Conservation (phyloP, 306 rosid species). For the Canavalia ensiformis region DNA sequence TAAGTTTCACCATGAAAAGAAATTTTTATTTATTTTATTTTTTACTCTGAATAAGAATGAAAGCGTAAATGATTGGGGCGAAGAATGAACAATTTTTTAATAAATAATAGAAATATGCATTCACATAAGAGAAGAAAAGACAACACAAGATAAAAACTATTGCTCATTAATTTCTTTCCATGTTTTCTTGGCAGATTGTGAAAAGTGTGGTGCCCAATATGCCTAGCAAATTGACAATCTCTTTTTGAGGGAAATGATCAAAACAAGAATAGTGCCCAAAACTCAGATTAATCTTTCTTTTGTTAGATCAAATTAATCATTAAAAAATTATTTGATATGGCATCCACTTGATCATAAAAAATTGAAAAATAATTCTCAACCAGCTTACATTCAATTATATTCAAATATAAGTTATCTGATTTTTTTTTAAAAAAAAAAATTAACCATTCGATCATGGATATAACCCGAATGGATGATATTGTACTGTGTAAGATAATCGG, state of each 20-base stretch:
- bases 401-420: no score
- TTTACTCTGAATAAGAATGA: background rate
- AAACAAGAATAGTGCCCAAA: conserved; percentile 38
- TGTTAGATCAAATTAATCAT: background rate
- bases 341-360: conserved; percentile 2
- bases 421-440: no score
- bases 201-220: conserved; percentile 1
- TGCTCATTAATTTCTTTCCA: background rate
- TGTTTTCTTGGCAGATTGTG: conserved; percentile 33
- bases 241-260: conserved; percentile 12
- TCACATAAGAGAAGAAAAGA: conserved; percentile 8
- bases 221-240: conserved; percentile 26
- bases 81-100: background rate
- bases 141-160: background rate
- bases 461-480: no score
- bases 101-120: background rate
- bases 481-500: no score
- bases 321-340: background rate
- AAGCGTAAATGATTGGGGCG: conserved; percentile 13
- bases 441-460: no score
- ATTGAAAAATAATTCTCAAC: no score
- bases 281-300: conserved; percentile 22
- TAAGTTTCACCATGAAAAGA: no score
- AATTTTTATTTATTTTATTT: no score
- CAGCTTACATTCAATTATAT: no score